A percentile compares a stretch with the other conserved stretches of the same genome.
These are phyloP conservation scores for Oenanthe sinensis DNA, from an alignment of 129 eudicot genomes.

Conservation along the genomic window DNA sequence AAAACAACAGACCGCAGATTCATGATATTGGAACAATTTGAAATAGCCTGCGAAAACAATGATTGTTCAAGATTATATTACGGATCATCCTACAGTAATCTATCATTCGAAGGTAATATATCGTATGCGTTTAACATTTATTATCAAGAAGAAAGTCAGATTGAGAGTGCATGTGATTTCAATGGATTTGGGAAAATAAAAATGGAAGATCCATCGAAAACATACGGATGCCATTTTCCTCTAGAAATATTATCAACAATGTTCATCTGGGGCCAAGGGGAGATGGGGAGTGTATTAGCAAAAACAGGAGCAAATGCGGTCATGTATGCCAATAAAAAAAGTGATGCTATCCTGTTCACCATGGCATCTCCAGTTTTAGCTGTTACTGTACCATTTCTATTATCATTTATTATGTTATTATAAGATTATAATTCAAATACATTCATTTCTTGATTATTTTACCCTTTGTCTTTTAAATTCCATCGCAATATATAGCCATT, in stretches of 20 bases:
- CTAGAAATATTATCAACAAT: background rate
- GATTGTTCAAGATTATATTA: constrained; percentile 15
- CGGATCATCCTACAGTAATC: constrained; percentile 14
- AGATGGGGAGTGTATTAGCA: background rate
- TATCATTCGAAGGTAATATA: background rate
- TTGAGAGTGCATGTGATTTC: background rate
- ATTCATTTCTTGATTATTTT: background rate
- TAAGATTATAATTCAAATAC: too few species aligned
- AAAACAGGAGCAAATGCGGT: background rate
- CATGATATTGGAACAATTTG: background rate
- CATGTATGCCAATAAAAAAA: background rate
- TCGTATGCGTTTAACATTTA: constrained; percentile 20
- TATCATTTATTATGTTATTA: background rate
- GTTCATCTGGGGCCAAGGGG: background rate
- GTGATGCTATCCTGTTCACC: background rate
- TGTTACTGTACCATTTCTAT: background rate
- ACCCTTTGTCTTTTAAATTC: too few species aligned
- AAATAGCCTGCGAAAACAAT: background rate
- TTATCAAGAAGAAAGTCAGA: constrained; percentile 3
- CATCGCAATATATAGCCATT: too few species aligned
- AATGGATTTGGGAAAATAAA: background rate
- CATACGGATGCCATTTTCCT: background rate
- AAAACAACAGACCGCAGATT: background rate
- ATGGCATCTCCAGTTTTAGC: background rate
- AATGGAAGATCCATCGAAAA: background rate